These are phyloP conservation scores for Phaeosphaeria sp. DNA, from an alignment of 2,329 filamentous ascomycete genomes.

Conservation along the genomic window DNA sequence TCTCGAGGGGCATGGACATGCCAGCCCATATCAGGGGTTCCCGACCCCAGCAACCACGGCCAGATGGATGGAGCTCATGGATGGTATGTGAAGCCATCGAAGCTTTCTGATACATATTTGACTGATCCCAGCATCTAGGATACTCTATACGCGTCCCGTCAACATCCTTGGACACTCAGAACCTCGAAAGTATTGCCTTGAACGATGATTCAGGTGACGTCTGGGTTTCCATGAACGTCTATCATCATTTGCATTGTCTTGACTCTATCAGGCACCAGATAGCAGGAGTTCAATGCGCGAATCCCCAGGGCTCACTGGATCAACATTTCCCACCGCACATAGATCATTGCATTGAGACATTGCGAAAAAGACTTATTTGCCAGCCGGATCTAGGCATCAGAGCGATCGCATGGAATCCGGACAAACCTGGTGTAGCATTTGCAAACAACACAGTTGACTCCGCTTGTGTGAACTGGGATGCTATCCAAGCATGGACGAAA, in stretches of 20 bases:
- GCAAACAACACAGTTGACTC: conserved; percentile 13
- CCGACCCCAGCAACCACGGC: conserved; percentile 8
- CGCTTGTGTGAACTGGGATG: conserved; percentile 9
- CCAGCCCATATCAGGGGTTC: conserved; percentile 9
- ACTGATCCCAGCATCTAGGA: not conserved
- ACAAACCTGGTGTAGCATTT: conserved; percentile 12
- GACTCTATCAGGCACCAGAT: conserved; percentile 12
- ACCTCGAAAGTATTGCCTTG: conserved; percentile 9
- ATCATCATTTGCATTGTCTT: conserved; percentile 9
- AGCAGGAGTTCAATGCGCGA: conserved; percentile 5
- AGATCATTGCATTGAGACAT: conserved; percentile 13
- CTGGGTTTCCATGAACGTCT: conserved; percentile 11
- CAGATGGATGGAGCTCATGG: conserved; percentile 10
- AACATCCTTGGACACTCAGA: conserved; percentile 3
- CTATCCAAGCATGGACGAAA: conserved; percentile 10
- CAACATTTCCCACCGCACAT: conserved; percentile 12
- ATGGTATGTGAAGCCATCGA: conserved; percentile 1
- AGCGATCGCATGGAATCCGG: conserved; percentile 11
- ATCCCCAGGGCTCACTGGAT: not conserved
- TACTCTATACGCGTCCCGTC: conserved; percentile 13
- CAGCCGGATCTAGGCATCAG: conserved; percentile 12
- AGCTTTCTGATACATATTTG: not conserved
- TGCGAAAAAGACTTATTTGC: conserved; percentile 9
- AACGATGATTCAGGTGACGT: conserved; percentile 11
- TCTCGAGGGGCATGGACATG: conserved; percentile 7